Percentiles rank a stretch among this genome's conserved stretches.
Conservation (phyloP, 2,329 filamentous ascomycete species). For the Biscogniauxia mediterranea region DNA sequence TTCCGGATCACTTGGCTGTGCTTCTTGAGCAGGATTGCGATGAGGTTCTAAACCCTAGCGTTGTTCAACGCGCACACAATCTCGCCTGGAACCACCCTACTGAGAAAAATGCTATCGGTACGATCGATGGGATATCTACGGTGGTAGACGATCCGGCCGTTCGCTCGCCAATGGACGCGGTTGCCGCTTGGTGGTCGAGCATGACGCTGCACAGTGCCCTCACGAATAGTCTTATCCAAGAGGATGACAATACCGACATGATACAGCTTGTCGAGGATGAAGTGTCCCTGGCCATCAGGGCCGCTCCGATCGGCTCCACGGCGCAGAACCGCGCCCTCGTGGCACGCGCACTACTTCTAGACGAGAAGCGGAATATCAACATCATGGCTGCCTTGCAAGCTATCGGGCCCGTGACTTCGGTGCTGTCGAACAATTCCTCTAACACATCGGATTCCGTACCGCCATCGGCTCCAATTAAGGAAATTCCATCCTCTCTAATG, state of each 20-base stretch:
- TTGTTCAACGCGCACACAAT: conserved; percentile 85
- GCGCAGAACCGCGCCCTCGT: conserved; percentile 62
- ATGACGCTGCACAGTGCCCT: conserved; percentile 69
- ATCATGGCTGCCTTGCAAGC: conserved; percentile 57
- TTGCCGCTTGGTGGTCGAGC: conserved; percentile 89
- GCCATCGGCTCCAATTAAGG: conserved; percentile 43
- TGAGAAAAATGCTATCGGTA: conserved; percentile 59
- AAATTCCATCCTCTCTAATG: conserved; percentile 41
- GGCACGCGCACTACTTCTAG: conserved; percentile 55
- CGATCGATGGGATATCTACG: conserved; percentile 72
- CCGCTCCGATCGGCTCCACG: conserved; percentile 75
- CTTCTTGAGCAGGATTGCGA: conserved; percentile 80
- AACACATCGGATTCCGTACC: conserved; percentile 6
- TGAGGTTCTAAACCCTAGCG: conserved; percentile 72
- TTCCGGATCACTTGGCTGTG: conserved; percentile 73
- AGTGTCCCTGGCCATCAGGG: conserved; percentile 67
- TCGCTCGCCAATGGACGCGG: conserved; percentile 81
- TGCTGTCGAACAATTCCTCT: conserved; percentile 30
- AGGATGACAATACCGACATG: conserved; percentile 43
- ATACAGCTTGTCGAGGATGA: conserved; percentile 40
- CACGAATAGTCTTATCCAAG: conserved; percentile 57
- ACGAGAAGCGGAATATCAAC: conserved; percentile 52
- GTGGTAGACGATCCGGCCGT: conserved; percentile 85
- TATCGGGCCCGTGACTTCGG: conserved; percentile 42
- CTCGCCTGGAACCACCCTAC: conserved; percentile 83